These are phyloP conservation scores for Chaetomium globosum DNA, from an alignment of 2,329 filamentous ascomycete genomes.

Conservation along the genomic window DNA sequence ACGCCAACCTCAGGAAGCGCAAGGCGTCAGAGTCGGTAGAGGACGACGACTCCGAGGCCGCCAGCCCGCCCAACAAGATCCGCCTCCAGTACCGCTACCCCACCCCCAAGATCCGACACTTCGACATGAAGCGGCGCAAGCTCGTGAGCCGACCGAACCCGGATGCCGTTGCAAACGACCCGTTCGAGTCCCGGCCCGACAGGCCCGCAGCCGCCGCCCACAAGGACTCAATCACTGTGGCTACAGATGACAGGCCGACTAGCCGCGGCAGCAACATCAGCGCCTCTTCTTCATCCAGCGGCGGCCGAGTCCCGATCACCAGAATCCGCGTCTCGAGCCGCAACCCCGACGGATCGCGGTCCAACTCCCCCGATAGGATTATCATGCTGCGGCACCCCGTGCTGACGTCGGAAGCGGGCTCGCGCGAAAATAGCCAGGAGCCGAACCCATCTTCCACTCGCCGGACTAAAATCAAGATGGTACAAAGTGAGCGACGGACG, in stretches of 20 bases:
- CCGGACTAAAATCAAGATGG: conserved; percentile 20
- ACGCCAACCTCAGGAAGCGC: conserved; percentile 31
- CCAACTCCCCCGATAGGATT: conserved; percentile 26
- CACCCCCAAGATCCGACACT: conserved; percentile 13
- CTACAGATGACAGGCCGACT: background rate
- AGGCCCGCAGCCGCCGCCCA: background rate
- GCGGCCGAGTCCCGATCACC: conserved; percentile 28
- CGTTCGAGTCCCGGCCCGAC: background rate
- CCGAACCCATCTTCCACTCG: background rate
- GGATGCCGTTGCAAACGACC: conserved; percentile 15
- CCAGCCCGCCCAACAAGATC: conserved; percentile 29
- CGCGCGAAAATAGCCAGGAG: conserved; percentile 16
- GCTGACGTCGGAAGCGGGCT: conserved; percentile 12
- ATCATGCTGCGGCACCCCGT: conserved; percentile 27
- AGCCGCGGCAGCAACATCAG: conserved; percentile 20
- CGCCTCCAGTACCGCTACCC: conserved; percentile 30
- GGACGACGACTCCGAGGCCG: background rate
- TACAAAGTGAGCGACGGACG: conserved; percentile 1
- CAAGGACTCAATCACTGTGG: conserved; percentile 2
- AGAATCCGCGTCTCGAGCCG: conserved; percentile 30
- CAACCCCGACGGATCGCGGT: conserved; percentile 24
- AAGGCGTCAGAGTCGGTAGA: conserved; percentile 22
- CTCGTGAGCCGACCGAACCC: conserved; percentile 22
- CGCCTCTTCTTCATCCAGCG: conserved; percentile 17
- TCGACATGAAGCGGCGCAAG: conserved; percentile 26